These are phyloP conservation scores for Candida sp. DNA, from an alignment of 1,139 yeast species.

Conservation along the genomic window DNA sequence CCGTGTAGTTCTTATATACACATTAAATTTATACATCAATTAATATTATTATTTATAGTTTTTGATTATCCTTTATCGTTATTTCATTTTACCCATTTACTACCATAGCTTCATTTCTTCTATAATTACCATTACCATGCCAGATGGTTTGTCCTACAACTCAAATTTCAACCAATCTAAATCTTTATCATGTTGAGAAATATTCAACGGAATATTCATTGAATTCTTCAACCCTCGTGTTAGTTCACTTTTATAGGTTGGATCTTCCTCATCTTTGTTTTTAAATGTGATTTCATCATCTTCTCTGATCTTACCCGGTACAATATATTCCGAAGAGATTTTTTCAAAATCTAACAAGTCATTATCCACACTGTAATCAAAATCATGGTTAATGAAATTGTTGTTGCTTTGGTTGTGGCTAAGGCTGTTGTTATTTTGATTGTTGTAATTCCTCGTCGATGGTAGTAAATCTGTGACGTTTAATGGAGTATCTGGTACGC, in stretches of 20 bases:
- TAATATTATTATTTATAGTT: too few relatives aligned
- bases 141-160: background rate
- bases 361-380: background rate
- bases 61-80: too few relatives aligned
- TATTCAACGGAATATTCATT: background rate
- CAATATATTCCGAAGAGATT: background rate
- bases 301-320: slow-evolving; percentile 2
- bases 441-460: slow-evolving; percentile 5
- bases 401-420: slow-evolving; percentile 8
- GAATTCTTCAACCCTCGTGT: slow-evolving; percentile 2
- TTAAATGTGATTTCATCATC: slow-evolving; percentile 2
- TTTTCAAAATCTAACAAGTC: slow-evolving; percentile 2
- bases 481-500: slow-evolving; percentile 16
- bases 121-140: background rate
- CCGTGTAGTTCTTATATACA: too few relatives aligned
- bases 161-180: slow-evolving; percentile 49
- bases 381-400: background rate
- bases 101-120: background rate
- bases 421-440: slow-evolving; percentile 1
- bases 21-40: too few relatives aligned
- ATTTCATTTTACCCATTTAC: background rate
- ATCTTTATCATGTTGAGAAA: slow-evolving; percentile 26
- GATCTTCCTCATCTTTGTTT: background rate
- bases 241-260: background rate
- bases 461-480: slow-evolving; percentile 19